These are phyloP conservation scores for Acanthamoeba royreba DNA, from an alignment of 208 protist genomes.

Conservation along the genomic window DNA sequence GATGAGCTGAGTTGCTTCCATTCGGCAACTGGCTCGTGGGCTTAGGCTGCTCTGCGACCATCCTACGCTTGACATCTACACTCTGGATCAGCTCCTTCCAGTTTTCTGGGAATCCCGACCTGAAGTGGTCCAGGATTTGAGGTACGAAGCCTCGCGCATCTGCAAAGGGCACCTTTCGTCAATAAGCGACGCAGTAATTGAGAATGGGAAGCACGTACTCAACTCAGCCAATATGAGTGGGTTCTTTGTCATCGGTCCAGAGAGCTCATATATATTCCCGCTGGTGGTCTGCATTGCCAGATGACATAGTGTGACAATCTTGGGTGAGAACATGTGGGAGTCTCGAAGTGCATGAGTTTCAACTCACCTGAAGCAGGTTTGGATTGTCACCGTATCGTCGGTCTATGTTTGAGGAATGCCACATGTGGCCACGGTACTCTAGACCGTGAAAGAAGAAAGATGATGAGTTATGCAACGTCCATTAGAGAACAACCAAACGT, in stretches of 20 bases:
- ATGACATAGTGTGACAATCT: neutral
- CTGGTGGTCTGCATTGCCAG: neutral
- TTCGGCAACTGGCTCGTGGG: too few relatives aligned
- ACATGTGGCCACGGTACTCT: neutral
- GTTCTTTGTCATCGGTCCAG: neutral
- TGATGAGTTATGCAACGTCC: too few relatives aligned
- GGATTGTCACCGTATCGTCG: neutral
- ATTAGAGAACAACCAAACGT: neutral
- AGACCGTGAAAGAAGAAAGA: too few relatives aligned
- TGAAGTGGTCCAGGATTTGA: constrained; percentile 5
- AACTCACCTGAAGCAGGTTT: neutral
- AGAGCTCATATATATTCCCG: neutral
- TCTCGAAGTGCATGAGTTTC: too few relatives aligned
- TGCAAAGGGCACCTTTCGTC: neutral
- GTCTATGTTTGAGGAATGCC: constrained; percentile 6
- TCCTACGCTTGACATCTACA: neutral
- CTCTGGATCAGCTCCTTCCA: neutral
- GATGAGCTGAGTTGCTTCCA: too few relatives aligned
- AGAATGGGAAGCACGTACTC: neutral
- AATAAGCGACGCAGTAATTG: too few relatives aligned
- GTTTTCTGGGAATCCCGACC: neutral
- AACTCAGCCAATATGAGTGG: neutral
- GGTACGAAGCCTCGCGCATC: neutral
- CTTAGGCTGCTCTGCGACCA: too few relatives aligned
- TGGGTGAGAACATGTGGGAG: too few relatives aligned